Base-by-base conservation (phyloP, 164 flowering plant genomes). In the Macadamia tetraphylla region DNA sequence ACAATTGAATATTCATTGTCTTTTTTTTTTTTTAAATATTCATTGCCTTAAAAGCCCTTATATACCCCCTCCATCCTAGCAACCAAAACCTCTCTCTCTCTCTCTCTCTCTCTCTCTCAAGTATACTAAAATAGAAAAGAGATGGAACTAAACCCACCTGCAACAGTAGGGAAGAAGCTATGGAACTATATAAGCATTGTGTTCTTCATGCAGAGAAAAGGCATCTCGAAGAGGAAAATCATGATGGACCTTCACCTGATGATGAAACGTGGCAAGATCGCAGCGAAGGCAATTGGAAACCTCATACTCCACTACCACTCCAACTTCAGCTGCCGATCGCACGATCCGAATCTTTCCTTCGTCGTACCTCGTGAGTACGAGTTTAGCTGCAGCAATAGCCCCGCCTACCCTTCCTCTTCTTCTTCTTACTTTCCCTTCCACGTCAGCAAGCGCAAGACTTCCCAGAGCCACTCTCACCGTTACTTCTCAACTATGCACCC, bases 381-480 rank as follows among this genome's bases (percentile, higher is more conserved):
- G 71, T 93, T 90, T 82, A 89, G 95, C 76, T 90, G 98, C 83
- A 87, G 88, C 77, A 88, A 84, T 80, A 88, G 80, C 78, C 97
- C 96, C 6, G 83, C 82, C 30, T 44, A 64, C 67, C 58, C 23
- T 23, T 23, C 23, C 23, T 23, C 23, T 23, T 35, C 40, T 35
- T 35, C 40, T 35, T 49, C 62, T 42, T 69, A 46, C 62, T 63
- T 59, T 65, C 69, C 76, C 14, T 58, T 66, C 74, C 78, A 67
- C 66, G 13, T 61, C 64, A 31, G 14, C 84, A 76, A 71, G 55
- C 84, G 82, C 74, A 68, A 69, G 31, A 73, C 68, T 62, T 73
- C 63, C 72, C 69, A 67, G 76, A 40, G 67, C 64, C 63, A 43
- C 71, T 23, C 23, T 23, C 23, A 23, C 23, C 23, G 23, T 23